A percentile compares a stretch with the other conserved stretches of the same genome.
These are phyloP conservation scores for Geotrichum cucujoidarum DNA, from an alignment of 1,139 yeast species.

Conservation along the genomic window DNA sequence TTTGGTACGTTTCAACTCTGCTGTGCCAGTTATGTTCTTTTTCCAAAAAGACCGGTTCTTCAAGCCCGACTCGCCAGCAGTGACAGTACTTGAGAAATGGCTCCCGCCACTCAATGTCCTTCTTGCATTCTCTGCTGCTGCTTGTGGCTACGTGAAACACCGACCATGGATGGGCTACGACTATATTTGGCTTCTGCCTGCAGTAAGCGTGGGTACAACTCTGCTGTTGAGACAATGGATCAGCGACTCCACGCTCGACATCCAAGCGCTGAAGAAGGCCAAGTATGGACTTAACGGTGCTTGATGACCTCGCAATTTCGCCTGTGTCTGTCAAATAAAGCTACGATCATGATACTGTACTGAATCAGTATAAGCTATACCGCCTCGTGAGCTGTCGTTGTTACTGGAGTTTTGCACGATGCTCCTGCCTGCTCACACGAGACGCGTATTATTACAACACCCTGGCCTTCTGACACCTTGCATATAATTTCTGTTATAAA, in stretches of 20 bases:
- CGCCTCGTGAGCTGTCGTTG: too few species aligned
- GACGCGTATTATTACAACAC: too few species aligned
- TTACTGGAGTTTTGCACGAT: too few species aligned
- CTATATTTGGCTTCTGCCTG: constrained; percentile 34
- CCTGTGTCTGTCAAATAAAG: too few species aligned
- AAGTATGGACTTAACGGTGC: constrained; percentile 31
- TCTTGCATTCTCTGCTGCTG: constrained; percentile 26
- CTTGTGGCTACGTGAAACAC: constrained; percentile 29
- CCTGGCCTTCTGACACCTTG: too few species aligned
- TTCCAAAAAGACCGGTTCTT: constrained; percentile 3
- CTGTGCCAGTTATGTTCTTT: constrained; percentile 10
- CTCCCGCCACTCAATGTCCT: constrained; percentile 20
- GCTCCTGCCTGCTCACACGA: too few species aligned
- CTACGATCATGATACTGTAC: too few species aligned
- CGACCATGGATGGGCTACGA: constrained; percentile 33
- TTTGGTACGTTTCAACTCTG: constrained; percentile 21
- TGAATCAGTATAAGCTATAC: too few species aligned
- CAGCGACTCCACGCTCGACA: constrained; percentile 26
- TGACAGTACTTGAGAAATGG: constrained; percentile 16
- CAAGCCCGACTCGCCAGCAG: constrained; percentile 18
- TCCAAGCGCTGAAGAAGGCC: constrained; percentile 25
- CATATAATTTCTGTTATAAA: too few species aligned
- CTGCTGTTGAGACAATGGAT: constrained; percentile 31
- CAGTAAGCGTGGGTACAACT: constrained; percentile 27
- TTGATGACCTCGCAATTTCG: too few species aligned